phyloP scores from a whole-genome alignment of 1,139 yeast genomes.

The Williopsis jadinii region DNA sequence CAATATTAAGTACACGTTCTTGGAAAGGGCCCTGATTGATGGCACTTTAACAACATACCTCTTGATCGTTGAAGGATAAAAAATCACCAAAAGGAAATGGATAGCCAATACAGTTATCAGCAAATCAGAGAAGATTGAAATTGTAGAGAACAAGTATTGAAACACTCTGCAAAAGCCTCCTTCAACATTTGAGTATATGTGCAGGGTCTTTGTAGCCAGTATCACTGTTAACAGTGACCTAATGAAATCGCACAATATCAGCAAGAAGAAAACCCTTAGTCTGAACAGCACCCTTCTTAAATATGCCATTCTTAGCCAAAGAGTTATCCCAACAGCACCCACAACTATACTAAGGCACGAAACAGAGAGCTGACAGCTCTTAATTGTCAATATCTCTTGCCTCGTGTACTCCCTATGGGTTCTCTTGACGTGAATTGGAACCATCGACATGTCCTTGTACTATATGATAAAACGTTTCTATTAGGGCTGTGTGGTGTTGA shows the following conservation, averaged over 20 bases:
- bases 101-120: conserved; percentile 13
- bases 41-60: conserved; percentile 8
- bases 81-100: conserved; percentile 17
- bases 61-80: conserved; percentile 8
- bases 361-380: conserved; percentile 7
- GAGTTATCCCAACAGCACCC: conserved; percentile 10
- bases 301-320: conserved; percentile 19
- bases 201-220: not conserved
- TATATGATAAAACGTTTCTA: no score
- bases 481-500: no score
- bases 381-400: conserved; percentile 6
- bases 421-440: no score
- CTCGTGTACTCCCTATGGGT: conserved; percentile 1
- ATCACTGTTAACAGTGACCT: conserved; percentile 10
- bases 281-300: conserved; percentile 17
- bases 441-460: no score
- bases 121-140: conserved; percentile 12
- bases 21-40: conserved; percentile 3
- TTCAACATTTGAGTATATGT: no score
- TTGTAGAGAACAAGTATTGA: conserved; percentile 12
- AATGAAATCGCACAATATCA: conserved; percentile 14
- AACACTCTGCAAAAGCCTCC: conserved; percentile 14
- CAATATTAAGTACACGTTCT: conserved; percentile 1
- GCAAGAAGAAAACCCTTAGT: conserved; percentile 10
- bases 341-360: conserved; percentile 10